Evolutionary conservation across 2,329 filamentous ascomycete genomes (phyloP).

Genomic region (Sarocladium oryzae): DNA sequence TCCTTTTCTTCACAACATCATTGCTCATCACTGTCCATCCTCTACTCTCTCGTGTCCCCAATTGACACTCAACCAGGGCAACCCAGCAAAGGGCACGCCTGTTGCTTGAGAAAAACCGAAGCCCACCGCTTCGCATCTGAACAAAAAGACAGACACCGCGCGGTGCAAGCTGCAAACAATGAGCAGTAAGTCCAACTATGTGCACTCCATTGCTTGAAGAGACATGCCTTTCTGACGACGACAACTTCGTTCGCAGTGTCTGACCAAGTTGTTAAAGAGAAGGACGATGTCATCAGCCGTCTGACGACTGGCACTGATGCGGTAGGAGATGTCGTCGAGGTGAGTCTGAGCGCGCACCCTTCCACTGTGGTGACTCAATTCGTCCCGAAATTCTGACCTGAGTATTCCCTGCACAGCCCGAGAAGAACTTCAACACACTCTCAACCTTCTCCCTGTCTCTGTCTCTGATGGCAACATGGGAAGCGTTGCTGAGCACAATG

Average conservation of each 20-base stretch:
- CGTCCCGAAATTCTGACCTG: no score
- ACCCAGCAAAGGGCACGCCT: background rate
- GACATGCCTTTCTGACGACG: background rate
- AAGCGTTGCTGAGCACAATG: background rate
- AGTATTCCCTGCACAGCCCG: background rate
- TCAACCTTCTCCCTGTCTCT: background rate
- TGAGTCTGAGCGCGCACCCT: background rate
- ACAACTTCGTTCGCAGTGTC: background rate
- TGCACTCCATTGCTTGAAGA: background rate
- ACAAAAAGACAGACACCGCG: background rate
- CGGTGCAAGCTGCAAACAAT: background rate
- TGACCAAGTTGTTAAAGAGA: background rate
- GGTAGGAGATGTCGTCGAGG: background rate
- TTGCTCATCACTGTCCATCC: background rate
- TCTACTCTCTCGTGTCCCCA: no score
- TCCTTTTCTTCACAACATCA: background rate
- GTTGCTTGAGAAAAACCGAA: background rate
- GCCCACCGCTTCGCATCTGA: background rate
- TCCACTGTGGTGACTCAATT: no score
- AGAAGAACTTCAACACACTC: background rate
- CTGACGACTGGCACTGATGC: background rate
- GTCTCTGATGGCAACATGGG: background rate
- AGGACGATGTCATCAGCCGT: background rate
- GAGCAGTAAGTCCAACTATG: background rate
- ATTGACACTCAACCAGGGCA: no score